Base-by-base conservation (phyloP, 306 rosid genomes). In the Corylus americana region DNA sequence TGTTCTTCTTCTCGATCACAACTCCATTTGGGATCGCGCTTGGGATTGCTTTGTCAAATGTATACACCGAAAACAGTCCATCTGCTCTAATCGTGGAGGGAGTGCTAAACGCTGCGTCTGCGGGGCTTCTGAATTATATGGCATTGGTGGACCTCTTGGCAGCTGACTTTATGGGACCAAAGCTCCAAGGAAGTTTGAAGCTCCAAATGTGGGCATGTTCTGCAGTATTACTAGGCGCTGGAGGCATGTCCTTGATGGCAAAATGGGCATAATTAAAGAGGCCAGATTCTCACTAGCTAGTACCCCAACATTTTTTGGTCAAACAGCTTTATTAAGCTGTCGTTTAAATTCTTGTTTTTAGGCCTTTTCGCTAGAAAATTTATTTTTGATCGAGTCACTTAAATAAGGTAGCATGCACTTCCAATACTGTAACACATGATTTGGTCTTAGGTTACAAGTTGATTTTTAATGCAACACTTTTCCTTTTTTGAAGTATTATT, bases 191-290 rank as follows among this genome's bases (percentile, higher is more conserved):
- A 12, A 83, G 58, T 58, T 11, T 81, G 2, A 92, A 80, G 78
- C 92, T 89, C 8, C 94, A 87, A 70, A 6, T 76, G 27, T 81
- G 31, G 82, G 71, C 88, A 0, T 89, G 75, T 76, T 2, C 80
- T 12, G 88, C 94, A 3, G 92, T 93, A 78, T 76, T 93, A 53
- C 39, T 91, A 20, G 96, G 96, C 0, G 88, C 86, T 4, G 96
- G 96, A 42, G 85, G 85, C 77, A 89, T 91, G 94, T 82, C 97
- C 7, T 76, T 91, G 8, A 86, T 91, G 92, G 91, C 97, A 77
- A 83, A 79, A 66, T 89, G 97, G 97, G 97, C 97, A 0, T 91
- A 22, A 22, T 22, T 22, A 86, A 20, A 58, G 27, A 58, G 6
- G 45, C 29, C 11, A 25, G 11, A 58, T 7, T 20, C 11, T 58